Evolutionary conservation across 2,329 filamentous ascomycete genomes (phyloP).

Genomic region (Leptodontidium sp.): DNA sequence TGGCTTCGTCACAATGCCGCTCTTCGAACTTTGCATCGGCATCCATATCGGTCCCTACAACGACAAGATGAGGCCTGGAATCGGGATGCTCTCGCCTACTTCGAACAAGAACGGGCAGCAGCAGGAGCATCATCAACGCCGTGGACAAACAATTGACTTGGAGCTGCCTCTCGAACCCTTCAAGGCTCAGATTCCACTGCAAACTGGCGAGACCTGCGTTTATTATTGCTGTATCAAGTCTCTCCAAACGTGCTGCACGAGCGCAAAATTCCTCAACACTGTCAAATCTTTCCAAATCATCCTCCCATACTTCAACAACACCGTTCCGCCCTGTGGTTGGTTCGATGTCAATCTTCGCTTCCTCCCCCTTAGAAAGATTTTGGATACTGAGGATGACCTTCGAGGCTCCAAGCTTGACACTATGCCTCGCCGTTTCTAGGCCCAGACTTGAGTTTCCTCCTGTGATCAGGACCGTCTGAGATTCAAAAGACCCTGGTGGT

Average conservation of each 20-base stretch:
- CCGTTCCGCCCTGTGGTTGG: slow-evolving; percentile 21
- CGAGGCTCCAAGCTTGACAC: slow-evolving; percentile 47
- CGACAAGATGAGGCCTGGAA: slow-evolving; percentile 49
- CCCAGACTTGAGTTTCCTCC: slow-evolving; percentile 56
- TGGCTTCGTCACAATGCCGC: slow-evolving; percentile 38
- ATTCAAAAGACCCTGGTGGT: slow-evolving; percentile 17
- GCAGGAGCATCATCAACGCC: slow-evolving; percentile 33
- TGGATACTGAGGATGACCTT: slow-evolving; percentile 54
- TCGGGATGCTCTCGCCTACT: slow-evolving; percentile 41
- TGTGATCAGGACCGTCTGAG: slow-evolving; percentile 29
- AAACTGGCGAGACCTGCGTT: slow-evolving; percentile 43
- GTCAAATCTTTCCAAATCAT: slow-evolving; percentile 34
- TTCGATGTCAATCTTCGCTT: slow-evolving; percentile 46
- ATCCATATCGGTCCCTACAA: slow-evolving; percentile 53
- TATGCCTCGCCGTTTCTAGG: slow-evolving; percentile 51
- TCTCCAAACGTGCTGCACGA: slow-evolving; percentile 30
- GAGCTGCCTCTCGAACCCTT: slow-evolving; percentile 36
- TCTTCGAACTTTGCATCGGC: slow-evolving; percentile 48
- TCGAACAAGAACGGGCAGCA: slow-evolving; percentile 29
- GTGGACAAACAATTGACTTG: slow-evolving; percentile 39
- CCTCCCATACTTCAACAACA: slow-evolving; percentile 34
- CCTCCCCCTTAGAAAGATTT: slow-evolving; percentile 47
- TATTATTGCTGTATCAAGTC: slow-evolving; percentile 54
- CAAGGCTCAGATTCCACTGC: slow-evolving; percentile 26
- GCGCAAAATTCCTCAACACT: slow-evolving; percentile 34